Evolutionary conservation across 2,329 filamentous ascomycete species (phyloP), one percentile per base, ranked within the genome.

Genomic region (Zarea fungicola): DNA sequence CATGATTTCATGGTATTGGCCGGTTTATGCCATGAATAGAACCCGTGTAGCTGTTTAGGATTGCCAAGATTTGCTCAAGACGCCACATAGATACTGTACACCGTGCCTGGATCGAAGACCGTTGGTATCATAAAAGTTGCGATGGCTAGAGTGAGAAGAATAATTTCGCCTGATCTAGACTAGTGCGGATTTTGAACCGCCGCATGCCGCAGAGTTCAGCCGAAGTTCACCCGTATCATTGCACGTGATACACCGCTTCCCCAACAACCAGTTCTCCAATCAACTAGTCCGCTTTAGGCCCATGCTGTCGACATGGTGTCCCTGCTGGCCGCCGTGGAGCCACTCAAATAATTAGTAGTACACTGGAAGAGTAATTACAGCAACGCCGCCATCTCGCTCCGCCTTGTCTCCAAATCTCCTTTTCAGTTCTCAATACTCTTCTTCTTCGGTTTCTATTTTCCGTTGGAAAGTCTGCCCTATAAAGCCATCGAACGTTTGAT

Each of bases 1-100:
- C 58, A 58, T 49, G 54, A 50, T 56, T 61, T 66, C 66, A 69
- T 69, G 55, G 47, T 62, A 54, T 43, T 42, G 51, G 9, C 6
- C 16, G 23, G 41, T n/a, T n/a, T n/a, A n/a, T 19, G 29, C 48
- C 48, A 46, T 45, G 42, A 14, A n/a, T n/a, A n/a, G n/a, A n/a
- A n/a, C n/a, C n/a, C n/a, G n/a, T n/a, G n/a, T n/a, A n/a, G n/a
- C n/a, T n/a, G n/a, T n/a, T n/a, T n/a, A n/a, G n/a, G n/a, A n/a
- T n/a, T n/a, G n/a, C n/a, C n/a, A n/a, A n/a, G n/a, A n/a, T n/a
- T n/a, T n/a, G n/a, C n/a, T n/a, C n/a, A n/a, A n/a, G n/a, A n/a
- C n/a, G n/a, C n/a, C n/a, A n/a, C n/a, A n/a, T n/a, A n/a, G n/a
- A n/a, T n/a, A n/a, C n/a, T n/a, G n/a, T n/a, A n/a, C n/a, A n/a